Evolutionary conservation across 2,329 filamentous ascomycete species (phyloP), one percentile per base, ranked within the genome.

Genomic region (Cyanodermella asteris): DNA sequence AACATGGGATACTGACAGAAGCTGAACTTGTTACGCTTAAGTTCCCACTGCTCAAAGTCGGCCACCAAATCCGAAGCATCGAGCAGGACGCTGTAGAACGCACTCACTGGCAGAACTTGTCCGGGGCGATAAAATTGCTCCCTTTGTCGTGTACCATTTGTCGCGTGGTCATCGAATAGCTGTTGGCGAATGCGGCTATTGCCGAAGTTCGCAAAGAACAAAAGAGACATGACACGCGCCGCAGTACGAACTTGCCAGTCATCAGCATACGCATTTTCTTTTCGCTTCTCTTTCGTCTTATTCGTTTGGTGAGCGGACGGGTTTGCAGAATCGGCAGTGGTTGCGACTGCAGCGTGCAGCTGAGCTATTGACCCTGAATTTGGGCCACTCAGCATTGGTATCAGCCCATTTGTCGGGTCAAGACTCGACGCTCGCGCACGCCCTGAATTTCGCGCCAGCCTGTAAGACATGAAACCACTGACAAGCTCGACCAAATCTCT

Each of bases 1-100:
- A 91, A 71, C 39, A 91, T 90, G 0, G 82, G 80, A 39, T 90
- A 91, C 42, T 91, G 78, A 42, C 81, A 91, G 41, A 93, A 91
- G 0, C 76, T 65, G 42, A 91, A 91, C 35, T 69, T 77, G 12
- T 61, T 60, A 25, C 62, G 61, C 34, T 64, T 72, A 4, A 65
- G 61, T 42, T 91, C 81, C 82, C 82, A 93, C 7, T 67, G 61
- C 40, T 91, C 78, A 39, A 90, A 91, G 43, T 93, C 82, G 0
- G 64, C 65, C 23, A 87, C 64, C 5, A 91, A 57, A 41, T 91
- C 78, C n/a, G 72, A 66, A 38, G 78, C 80, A 42, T 93, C 82
- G 7, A 91, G 61, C 30, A 91, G 52, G 1, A 75, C 75, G 40
- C 78, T 81, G 47, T 91, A 93, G 42, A 91, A 93, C 37, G 78